phyloP scores from a whole-genome alignment of 2,329 filamentous ascomycete genomes.

The Zalaria obscura region DNA sequence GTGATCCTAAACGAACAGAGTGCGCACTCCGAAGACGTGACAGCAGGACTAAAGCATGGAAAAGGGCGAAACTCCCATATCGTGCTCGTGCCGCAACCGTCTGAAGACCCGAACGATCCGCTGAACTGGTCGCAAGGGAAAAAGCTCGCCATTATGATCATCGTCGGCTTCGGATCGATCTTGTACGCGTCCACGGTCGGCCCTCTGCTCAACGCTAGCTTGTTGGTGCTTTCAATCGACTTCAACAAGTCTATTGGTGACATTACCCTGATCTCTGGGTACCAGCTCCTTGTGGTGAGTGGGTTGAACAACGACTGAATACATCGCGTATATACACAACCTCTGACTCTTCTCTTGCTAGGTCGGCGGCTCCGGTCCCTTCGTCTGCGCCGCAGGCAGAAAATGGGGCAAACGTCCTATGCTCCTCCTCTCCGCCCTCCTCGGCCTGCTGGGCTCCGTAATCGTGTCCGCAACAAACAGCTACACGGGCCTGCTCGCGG shows the following conservation, averaged over 20 bases:
- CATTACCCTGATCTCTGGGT: slow-evolving; percentile 23
- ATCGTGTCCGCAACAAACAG: slow-evolving; percentile 1
- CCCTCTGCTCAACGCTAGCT: slow-evolving; percentile 20
- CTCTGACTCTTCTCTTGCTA: not conserved
- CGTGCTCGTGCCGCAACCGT: slow-evolving; percentile 7
- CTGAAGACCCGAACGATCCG: slow-evolving; percentile 18
- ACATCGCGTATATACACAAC: not conserved
- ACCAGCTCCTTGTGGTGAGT: slow-evolving; percentile 18
- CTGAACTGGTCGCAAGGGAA: slow-evolving; percentile 19
- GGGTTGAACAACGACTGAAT: not conserved
- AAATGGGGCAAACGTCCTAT: slow-evolving; percentile 12
- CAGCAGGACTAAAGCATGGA: slow-evolving; percentile 4
- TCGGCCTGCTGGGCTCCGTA: slow-evolving; percentile 4
- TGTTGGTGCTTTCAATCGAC: slow-evolving; percentile 18
- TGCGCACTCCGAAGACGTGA: slow-evolving; percentile 3
- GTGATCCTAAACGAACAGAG: slow-evolving; percentile 5
- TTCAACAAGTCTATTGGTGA: slow-evolving; percentile 15
- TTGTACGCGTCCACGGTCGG: slow-evolving; percentile 18
- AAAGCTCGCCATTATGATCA: slow-evolving; percentile 19
- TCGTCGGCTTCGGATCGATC: slow-evolving; percentile 18
- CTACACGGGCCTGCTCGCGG: slow-evolving; percentile 18
- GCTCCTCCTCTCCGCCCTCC: slow-evolving; percentile 8
- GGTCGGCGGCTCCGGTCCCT: slow-evolving; percentile 17
- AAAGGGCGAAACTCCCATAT: slow-evolving; percentile 7
- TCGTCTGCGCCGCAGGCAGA: slow-evolving; percentile 16